Conservation (phyloP, 2,329 filamentous ascomycete species). For the Taxawa tesnikishii region DNA sequence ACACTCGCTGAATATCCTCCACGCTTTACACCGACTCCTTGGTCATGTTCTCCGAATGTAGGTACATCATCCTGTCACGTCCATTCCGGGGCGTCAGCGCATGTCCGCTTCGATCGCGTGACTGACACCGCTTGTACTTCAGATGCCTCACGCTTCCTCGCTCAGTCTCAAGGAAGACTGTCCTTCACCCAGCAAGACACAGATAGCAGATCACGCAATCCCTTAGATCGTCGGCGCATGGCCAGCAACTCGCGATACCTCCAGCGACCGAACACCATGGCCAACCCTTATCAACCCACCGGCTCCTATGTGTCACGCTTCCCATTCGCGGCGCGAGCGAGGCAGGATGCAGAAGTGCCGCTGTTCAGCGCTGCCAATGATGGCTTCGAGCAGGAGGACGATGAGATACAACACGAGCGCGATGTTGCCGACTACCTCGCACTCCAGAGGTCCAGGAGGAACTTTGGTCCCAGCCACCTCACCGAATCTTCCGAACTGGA, state of each 20-base stretch:
- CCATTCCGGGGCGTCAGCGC: slow-evolving; percentile 16
- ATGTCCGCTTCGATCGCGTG: slow-evolving; percentile 23
- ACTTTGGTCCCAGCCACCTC: slow-evolving; percentile 73
- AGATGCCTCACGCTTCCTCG: slow-evolving; percentile 96
- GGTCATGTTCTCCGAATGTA: slow-evolving; percentile 86
- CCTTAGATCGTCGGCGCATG: slow-evolving; percentile 34
- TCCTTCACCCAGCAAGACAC: slow-evolving; percentile 47
- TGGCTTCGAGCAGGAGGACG: slow-evolving; percentile 84
- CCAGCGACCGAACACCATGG: slow-evolving; percentile 38
- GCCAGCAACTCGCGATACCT: slow-evolving; percentile 34
- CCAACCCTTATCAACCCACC: slow-evolving; percentile 65
- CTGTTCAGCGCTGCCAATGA: slow-evolving; percentile 90
- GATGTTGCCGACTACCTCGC: slow-evolving; percentile 93
- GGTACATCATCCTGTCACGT: slow-evolving; percentile 27
- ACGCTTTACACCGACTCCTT: neutral
- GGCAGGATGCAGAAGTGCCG: slow-evolving; percentile 59
- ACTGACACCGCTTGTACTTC: slow-evolving; percentile 22
- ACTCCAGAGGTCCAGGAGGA: slow-evolving; percentile 74
- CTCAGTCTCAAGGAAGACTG: slow-evolving; percentile 87
- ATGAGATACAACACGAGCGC: slow-evolving; percentile 78
- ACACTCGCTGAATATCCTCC: neutral
- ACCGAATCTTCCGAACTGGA: slow-evolving; percentile 80
- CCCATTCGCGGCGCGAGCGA: slow-evolving; percentile 64
- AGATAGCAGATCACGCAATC: slow-evolving; percentile 31
- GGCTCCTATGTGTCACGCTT: slow-evolving; percentile 63